These are phyloP conservation scores for Cordyceps farinosa DNA, from an alignment of 2,329 filamentous ascomycete genomes.

Conservation along the genomic window DNA sequence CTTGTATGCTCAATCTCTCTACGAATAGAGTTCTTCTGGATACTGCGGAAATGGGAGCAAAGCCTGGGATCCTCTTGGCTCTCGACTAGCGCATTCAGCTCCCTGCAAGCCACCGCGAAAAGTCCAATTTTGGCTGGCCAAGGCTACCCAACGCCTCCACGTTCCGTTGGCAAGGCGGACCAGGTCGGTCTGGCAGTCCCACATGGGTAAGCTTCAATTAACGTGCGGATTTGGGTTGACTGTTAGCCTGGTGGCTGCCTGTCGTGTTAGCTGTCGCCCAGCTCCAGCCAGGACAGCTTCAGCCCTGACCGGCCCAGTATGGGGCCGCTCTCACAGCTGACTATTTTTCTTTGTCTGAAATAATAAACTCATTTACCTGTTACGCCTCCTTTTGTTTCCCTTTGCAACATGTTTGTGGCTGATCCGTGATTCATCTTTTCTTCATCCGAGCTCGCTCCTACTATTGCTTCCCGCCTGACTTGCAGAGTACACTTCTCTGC, in stretches of 20 bases:
- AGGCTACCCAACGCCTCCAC: background rate
- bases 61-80: background rate
- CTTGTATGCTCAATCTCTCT: background rate
- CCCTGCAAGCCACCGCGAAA: slow-evolving; percentile 17
- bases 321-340: slow-evolving; percentile 8
- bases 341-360: background rate
- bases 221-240: background rate
- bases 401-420: background rate
- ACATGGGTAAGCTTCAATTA: background rate
- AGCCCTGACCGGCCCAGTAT: slow-evolving; percentile 8
- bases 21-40: background rate
- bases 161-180: slow-evolving; percentile 13
- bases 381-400: background rate
- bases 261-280: background rate
- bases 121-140: slow-evolving; percentile 7
- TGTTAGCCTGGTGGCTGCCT: background rate
- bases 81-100: slow-evolving; percentile 17
- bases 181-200: background rate
- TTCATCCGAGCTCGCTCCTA: background rate
- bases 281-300: slow-evolving; percentile 3
- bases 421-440: background rate
- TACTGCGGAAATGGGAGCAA: background rate
- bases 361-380: background rate
- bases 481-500: background rate
- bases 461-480: background rate